Base-by-base conservation (phyloP, 2,329 filamentous ascomycete genomes). In the Paecilomyces niveus region DNA sequence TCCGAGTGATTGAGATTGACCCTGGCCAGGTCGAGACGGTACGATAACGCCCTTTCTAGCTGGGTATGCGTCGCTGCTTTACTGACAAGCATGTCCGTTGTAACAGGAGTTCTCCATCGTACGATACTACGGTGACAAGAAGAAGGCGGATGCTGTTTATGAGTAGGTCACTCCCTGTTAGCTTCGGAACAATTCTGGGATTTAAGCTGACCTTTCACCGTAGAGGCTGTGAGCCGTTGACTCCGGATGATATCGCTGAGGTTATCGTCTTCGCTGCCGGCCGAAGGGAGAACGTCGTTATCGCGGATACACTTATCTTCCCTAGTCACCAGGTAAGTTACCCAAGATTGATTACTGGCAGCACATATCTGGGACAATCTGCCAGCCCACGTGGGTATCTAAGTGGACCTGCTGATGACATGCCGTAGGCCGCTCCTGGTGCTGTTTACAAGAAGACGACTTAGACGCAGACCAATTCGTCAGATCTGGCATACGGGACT, bases 1-100 rank as follows among this genome's bases (percentile, higher is more conserved):
- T 96, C 62, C 81, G 92, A 58, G 81, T 96, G 61, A 96, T 96
- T 62, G 89, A 91, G 74, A 83, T 97, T 68, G 92, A 96, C 68
- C 92, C 92, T 0, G 92, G 92, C 26, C 92, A 96, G 77, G 92
- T 96, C 53, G 91, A 96, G 81, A 96, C 92, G 52, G 85, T 87
- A 75, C 61, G 80, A 66, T 3, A 29, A 10, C 15, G 55, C n/a
- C 18, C 61, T 29, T 50, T 58, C 35, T 8, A 18, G 39, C n/a
- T 18, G 5, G 9, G 9, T 18, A 21, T 45, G 18, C 18, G 26
- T 45, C 39, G 58, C 18, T 9, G 21, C 35, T 57, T 53, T 35
- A 33, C 50, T 52, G 50, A 52, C 50, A 24, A 52, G 18, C 24
- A n/a, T 45, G 15, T 45, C n/a, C 6, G 2, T 35, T 26, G 22